These are phyloP conservation scores for Tricholoma flavovirens DNA, from an alignment of 768 basidiomycete genomes.

Conservation along the genomic window DNA sequence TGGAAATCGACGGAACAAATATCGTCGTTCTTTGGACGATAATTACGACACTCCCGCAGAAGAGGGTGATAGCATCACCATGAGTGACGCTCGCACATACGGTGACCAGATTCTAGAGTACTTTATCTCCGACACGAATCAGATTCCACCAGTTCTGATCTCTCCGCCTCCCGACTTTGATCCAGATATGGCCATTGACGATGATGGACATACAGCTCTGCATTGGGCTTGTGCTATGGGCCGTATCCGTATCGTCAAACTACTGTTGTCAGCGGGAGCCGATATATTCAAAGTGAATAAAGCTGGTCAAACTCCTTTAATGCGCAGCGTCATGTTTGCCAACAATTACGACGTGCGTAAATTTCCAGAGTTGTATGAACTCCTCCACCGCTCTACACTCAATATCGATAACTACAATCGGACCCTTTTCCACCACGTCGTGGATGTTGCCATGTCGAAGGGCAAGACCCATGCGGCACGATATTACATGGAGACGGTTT, in stretches of 20 bases:
- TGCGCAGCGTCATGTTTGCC: slow-evolving; percentile 99
- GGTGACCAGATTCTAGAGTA: slow-evolving; percentile 97
- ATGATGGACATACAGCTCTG: slow-evolving; percentile 93
- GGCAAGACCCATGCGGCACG: slow-evolving; percentile 96
- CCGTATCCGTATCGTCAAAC: slow-evolving; percentile 90
- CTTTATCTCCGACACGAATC: slow-evolving; percentile 95
- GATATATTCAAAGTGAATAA: slow-evolving; percentile 97
- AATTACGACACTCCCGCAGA: slow-evolving; percentile 41
- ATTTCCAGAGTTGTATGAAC: slow-evolving; percentile 95
- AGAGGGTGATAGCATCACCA: slow-evolving; percentile 40
- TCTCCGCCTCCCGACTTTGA: slow-evolving; percentile 88
- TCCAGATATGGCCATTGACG: slow-evolving; percentile 94
- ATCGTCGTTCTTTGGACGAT: slow-evolving; percentile 42
- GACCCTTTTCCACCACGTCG: slow-evolving; percentile 96
- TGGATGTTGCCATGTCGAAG: slow-evolving; percentile 96
- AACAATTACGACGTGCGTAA: slow-evolving; percentile 99
- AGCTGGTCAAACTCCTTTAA: slow-evolving; percentile 92
- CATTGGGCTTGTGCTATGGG: slow-evolving; percentile 99
- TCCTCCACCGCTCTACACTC: slow-evolving; percentile 94
- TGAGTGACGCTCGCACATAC: slow-evolving; percentile 61
- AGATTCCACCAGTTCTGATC: slow-evolving; percentile 83
- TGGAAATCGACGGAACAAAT: slow-evolving; percentile 37
- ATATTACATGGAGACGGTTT: slow-evolving; percentile 98
- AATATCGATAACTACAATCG: slow-evolving; percentile 98
- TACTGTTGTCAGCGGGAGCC: slow-evolving; percentile 88